A percentile compares a stretch with the other conserved stretches of the same genome.
phyloP scores from a whole-genome alignment of 495 filamentous ascomycete species.

The Letharia columbiana region DNA sequence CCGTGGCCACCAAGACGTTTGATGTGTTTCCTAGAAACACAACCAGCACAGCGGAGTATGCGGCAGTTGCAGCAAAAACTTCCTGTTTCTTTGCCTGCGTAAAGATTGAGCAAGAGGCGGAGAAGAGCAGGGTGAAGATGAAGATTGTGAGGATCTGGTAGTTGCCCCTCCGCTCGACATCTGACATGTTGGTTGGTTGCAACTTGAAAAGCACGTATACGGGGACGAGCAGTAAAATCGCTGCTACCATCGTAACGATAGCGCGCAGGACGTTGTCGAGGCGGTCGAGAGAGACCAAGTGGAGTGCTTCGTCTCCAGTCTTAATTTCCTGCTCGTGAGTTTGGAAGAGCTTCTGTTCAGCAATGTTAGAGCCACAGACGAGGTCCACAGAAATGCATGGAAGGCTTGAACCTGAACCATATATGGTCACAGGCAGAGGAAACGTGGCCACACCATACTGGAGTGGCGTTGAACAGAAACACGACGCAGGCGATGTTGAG shows the following conservation, averaged over 20 bases:
- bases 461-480: not conserved
- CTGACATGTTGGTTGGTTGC: conserved; percentile 6
- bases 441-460: not conserved
- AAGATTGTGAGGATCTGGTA: conserved; percentile 15
- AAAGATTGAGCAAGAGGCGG: conserved; percentile 20
- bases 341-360: conserved; percentile 11
- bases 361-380: not conserved
- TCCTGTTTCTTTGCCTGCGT: conserved; percentile 26
- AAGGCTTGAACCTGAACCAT: not conserved
- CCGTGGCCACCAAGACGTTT: not conserved
- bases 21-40: conserved; percentile 26
- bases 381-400: too few relatives aligned
- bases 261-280: conserved; percentile 12
- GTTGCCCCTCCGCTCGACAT: conserved; percentile 11
- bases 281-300: conserved; percentile 9
- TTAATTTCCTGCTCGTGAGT: conserved; percentile 10
- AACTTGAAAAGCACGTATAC: conserved; percentile 14
- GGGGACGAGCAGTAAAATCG: conserved; percentile 12
- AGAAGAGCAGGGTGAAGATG: conserved; percentile 24
- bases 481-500: not conserved
- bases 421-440: not conserved
- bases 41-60: conserved; percentile 27
- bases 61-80: conserved; percentile 26
- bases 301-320: conserved; percentile 9
- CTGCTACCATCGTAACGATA: conserved; percentile 3